A percentile compares a stretch with the other conserved stretches of the same genome.
Conservation (phyloP, 768 basidiomycete genomes). For the Suillus luteus region DNA sequence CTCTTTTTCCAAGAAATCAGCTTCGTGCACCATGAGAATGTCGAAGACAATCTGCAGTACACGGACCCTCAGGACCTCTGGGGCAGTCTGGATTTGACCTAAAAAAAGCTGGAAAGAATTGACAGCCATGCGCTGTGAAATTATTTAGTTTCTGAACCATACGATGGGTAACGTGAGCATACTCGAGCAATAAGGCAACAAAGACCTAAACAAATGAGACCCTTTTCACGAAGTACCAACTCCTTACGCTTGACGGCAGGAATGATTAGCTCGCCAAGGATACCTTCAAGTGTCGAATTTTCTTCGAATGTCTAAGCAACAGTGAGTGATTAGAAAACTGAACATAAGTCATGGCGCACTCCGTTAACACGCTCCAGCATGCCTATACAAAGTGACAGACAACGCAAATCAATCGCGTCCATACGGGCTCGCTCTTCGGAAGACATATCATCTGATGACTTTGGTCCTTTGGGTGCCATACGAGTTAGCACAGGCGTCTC, state of each 20-base stretch:
- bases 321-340: background rate
- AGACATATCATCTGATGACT: conserved; percentile 45
- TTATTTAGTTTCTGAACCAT: background rate
- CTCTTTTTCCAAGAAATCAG: conserved; percentile 55
- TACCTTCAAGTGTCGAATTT: conserved; percentile 69
- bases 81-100: conserved; percentile 66
- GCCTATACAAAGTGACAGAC: conserved; percentile 74
- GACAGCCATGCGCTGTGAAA: conserved; percentile 31
- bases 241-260: conserved; percentile 91
- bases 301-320: conserved; percentile 54
- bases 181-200: conserved; percentile 73
- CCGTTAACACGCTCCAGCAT: conserved; percentile 87
- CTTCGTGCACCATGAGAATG: conserved; percentile 81
- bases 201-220: conserved; percentile 67
- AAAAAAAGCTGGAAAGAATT: conserved; percentile 80
- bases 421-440: conserved; percentile 59
- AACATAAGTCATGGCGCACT: conserved; percentile 44
- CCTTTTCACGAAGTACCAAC: conserved; percentile 61
- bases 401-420: conserved; percentile 72
- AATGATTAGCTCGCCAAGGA: conserved; percentile 80
- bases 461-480: conserved; percentile 28
- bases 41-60: conserved; percentile 87
- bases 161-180: background rate
- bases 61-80: conserved; percentile 64
- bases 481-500: conserved; percentile 30